Conservation (phyloP, 257 asterid species). For the Plantago elongata region DNA sequence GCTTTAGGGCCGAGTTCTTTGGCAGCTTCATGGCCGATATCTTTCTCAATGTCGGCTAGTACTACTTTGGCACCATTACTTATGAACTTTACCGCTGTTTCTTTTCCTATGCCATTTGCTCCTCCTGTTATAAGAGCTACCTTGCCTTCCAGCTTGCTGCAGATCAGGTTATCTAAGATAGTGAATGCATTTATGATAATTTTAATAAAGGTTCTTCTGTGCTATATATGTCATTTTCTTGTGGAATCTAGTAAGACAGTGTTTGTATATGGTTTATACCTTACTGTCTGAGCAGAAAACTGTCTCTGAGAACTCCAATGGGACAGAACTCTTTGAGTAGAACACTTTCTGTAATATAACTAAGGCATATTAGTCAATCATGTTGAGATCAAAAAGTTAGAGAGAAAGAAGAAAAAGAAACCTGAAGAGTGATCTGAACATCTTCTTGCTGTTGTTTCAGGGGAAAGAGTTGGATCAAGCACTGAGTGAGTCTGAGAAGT, state of each 20-base stretch:
- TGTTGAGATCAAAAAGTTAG: background rate
- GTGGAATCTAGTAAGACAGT: background rate
- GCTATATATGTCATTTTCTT: too few species aligned
- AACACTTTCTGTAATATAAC: background rate
- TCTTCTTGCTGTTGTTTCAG: conserved; percentile 5
- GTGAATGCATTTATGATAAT: too few species aligned
- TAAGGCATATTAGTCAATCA: background rate
- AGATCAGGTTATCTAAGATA: background rate
- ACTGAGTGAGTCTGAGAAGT: too few species aligned
- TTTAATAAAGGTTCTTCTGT: too few species aligned
- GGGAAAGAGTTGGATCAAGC: background rate
- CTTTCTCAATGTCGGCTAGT: conserved; percentile 53
- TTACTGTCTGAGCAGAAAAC: conserved; percentile 10
- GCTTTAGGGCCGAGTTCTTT: conserved; percentile 56
- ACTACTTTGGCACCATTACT: conserved; percentile 70
- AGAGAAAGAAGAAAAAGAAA: background rate
- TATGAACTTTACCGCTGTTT: conserved; percentile 65
- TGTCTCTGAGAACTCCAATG: conserved; percentile 6
- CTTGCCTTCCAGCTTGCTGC: conserved; percentile 70
- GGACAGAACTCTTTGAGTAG: background rate
- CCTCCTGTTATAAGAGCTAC: conserved; percentile 83
- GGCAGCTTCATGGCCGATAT: conserved; percentile 46
- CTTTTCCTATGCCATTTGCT: conserved; percentile 82
- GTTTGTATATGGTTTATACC: background rate
- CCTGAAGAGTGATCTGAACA: conserved; percentile 4